A percentile compares a stretch with the other conserved stretches of the same genome.
These are phyloP conservation scores for Monilinia polystroma DNA, from an alignment of 2,329 filamentous ascomycete genomes.

Conservation along the genomic window DNA sequence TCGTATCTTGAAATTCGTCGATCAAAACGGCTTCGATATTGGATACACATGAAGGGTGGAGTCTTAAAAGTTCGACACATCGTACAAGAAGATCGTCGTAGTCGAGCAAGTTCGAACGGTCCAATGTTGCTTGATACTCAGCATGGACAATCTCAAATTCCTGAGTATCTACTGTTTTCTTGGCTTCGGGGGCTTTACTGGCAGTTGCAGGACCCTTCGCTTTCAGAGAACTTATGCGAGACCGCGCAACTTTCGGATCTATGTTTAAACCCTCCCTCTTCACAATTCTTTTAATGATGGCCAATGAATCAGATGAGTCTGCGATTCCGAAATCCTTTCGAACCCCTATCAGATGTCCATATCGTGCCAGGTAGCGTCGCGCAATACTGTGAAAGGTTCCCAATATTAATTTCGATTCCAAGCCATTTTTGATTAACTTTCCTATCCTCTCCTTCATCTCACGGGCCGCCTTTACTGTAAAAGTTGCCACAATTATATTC, in stretches of 20 bases:
- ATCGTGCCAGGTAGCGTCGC: conserved; percentile 76
- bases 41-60: conserved; percentile 75
- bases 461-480: conserved; percentile 89
- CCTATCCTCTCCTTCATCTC: conserved; percentile 92
- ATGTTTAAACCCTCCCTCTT: conserved; percentile 68
- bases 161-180: conserved; percentile 51
- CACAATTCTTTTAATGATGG: conserved; percentile 78
- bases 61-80: conserved; percentile 74
- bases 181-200: conserved; percentile 10
- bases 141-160: conserved; percentile 70
- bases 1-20: conserved; percentile 97
- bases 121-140: conserved; percentile 76
- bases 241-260: conserved; percentile 68
- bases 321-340: conserved; percentile 85
- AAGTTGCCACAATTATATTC: conserved; percentile 93
- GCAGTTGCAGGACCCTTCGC: conserved; percentile 47
- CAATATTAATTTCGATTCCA: conserved; percentile 75
- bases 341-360: conserved; percentile 81
- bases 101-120: conserved; percentile 78
- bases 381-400: conserved; percentile 96
- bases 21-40: conserved; percentile 91
- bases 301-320: conserved; percentile 75
- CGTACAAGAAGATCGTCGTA: conserved; percentile 89
- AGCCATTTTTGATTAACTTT: conserved; percentile 72
- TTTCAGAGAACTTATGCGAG: conserved; percentile 72